A percentile compares a stretch with the other conserved stretches of the same genome.
These are phyloP conservation scores for Cenococcum geophilum DNA, from an alignment of 495 filamentous ascomycete genomes.

Conservation along the genomic window DNA sequence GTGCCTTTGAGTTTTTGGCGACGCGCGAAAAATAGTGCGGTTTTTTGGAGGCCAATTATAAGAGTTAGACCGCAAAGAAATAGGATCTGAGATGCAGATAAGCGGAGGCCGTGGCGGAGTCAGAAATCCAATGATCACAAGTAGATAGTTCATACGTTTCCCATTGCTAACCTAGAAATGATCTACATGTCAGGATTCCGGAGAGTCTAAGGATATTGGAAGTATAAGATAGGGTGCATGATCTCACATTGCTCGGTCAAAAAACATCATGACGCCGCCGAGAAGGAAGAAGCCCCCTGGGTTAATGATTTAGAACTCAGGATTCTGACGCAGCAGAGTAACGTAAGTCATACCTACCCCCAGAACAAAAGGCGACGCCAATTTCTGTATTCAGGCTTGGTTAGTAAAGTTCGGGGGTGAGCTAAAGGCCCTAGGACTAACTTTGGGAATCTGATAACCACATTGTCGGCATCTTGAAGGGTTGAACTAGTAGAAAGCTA, in stretches of 20 bases:
- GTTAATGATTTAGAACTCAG: slow-evolving; percentile 5
- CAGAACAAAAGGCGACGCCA: slow-evolving; percentile 91
- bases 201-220: slow-evolving; percentile 2
- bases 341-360: slow-evolving; percentile 59
- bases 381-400: slow-evolving; percentile 57
- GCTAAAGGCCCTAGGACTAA: slow-evolving; percentile 42
- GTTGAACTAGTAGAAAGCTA: not conserved
- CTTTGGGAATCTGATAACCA: slow-evolving; percentile 96
- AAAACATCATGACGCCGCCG: slow-evolving; percentile 90
- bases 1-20: slow-evolving; percentile 89
- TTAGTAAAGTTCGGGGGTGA: not conserved
- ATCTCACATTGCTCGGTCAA: slow-evolving; percentile 84
- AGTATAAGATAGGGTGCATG: not conserved
- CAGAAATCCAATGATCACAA: not conserved
- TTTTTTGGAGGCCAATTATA: slow-evolving; percentile 90
- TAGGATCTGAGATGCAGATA: slow-evolving; percentile 61
- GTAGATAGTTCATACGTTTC: slow-evolving; percentile 54
- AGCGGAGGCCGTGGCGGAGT: slow-evolving; percentile 21
- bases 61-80: slow-evolving; percentile 93
- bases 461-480: slow-evolving; percentile 60
- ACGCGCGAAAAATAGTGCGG: slow-evolving; percentile 85
- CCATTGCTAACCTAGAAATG: slow-evolving; percentile 66
- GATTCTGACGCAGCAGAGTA: not conserved
- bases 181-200: slow-evolving; percentile 4
- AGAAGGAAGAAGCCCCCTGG: slow-evolving; percentile 83